phyloP scores from a whole-genome alignment of 768 basidiomycete genomes.

The Suillus tomentosus region DNA sequence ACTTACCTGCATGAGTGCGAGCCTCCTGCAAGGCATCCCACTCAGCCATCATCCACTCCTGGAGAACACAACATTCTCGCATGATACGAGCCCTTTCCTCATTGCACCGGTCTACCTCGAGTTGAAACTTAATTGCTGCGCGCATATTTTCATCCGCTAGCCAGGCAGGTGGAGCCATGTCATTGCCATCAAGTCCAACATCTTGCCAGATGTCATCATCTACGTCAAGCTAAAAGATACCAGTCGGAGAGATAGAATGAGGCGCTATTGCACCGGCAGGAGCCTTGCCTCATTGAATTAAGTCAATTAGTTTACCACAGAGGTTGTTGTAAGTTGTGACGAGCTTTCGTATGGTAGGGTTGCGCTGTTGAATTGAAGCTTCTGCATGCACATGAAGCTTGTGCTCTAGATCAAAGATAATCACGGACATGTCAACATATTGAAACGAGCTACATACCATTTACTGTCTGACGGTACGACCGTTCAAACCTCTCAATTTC shows the following conservation, averaged over 20 bases:
- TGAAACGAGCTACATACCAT: neutral
- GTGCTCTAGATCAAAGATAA: neutral
- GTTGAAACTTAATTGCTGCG: neutral
- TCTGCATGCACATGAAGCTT: neutral
- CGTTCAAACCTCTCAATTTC: neutral
- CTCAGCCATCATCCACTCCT: constrained; percentile 30
- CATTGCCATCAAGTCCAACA: constrained; percentile 24
- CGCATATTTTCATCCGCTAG: neutral
- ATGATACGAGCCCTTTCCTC: constrained; percentile 27
- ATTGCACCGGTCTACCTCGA: constrained; percentile 26
- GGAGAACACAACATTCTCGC: constrained; percentile 21
- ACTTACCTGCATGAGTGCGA: constrained; percentile 11
- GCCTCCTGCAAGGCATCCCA: constrained; percentile 19
- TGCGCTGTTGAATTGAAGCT: neutral
- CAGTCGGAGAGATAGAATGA: constrained; percentile 20
- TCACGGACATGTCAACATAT: neutral
- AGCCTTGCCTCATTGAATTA: constrained; percentile 24
- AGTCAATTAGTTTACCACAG: neutral
- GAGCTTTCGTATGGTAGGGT: neutral
- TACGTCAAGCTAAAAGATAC: constrained; percentile 36
- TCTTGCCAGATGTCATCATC: constrained; percentile 41
- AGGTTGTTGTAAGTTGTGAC: neutral
- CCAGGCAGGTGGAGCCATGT: constrained; percentile 10
- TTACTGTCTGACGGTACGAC: neutral
- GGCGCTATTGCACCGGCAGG: constrained; percentile 28